phyloP scores from a whole-genome alignment of 164 flowering plant species.

The Magnolia sinica region DNA sequence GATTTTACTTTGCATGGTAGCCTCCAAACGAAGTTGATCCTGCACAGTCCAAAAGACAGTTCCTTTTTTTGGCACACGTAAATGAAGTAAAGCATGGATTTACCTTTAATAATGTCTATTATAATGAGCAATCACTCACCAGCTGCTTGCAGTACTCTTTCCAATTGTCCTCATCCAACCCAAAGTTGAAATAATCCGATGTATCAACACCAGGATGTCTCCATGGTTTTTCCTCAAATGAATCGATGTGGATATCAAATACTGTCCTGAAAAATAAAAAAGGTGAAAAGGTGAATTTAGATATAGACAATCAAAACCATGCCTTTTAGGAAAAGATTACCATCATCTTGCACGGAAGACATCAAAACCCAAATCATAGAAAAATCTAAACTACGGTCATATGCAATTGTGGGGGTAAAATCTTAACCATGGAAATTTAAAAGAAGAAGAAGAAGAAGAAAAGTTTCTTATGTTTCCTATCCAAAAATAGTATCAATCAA shows the following conservation, averaged over 20 bases:
- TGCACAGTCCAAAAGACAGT: conserved; percentile 27
- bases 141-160: conserved; percentile 86
- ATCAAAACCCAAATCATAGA: neutral
- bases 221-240: conserved; percentile 93
- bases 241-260: conserved; percentile 87
- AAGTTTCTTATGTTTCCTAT: too few species aligned
- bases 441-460: too few species aligned
- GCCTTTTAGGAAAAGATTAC: neutral
- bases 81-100: neutral
- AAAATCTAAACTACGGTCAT: neutral
- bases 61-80: neutral
- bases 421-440: too few species aligned
- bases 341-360: neutral
- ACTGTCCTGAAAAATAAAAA: conserved; percentile 61
- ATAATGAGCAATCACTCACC: conserved; percentile 33
- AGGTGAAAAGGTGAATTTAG: conserved; percentile 6
- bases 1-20: conserved; percentile 99
- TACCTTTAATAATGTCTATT: neutral
- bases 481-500: too few species aligned
- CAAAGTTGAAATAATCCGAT: conserved; percentile 90
- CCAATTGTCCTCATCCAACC: conserved; percentile 86
- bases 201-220: conserved; percentile 62
- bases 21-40: conserved; percentile 88
- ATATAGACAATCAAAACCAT: neutral
- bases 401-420: too few species aligned